Conservation (phyloP, 495 filamentous ascomycete genomes). For the Aspergillus haitiensis region DNA sequence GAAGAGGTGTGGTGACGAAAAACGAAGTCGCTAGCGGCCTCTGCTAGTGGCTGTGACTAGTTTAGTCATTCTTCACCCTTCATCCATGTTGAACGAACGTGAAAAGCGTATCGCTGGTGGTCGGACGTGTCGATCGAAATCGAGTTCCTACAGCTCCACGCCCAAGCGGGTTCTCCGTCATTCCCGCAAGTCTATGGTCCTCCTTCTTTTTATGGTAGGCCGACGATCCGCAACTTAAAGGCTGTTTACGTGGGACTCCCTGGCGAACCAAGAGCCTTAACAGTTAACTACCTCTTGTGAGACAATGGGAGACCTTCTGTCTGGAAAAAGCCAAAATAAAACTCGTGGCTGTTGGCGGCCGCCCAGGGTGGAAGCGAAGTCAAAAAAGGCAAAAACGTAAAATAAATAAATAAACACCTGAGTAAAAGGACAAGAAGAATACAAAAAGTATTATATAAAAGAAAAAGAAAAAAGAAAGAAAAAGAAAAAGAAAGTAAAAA, state of each 20-base stretch:
- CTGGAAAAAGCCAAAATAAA: slow-evolving; percentile 7
- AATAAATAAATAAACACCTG: too few relatives aligned
- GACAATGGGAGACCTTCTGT: background rate
- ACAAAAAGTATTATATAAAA: too few relatives aligned
- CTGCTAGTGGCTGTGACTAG: slow-evolving; percentile 21
- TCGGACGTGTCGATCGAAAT: slow-evolving; percentile 16
- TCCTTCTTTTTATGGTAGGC: slow-evolving; percentile 2
- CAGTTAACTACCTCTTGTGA: background rate
- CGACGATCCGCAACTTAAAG: background rate
- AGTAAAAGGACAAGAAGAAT: too few relatives aligned
- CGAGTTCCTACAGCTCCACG: slow-evolving; percentile 12
- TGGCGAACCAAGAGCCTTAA: too few relatives aligned
- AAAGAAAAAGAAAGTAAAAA: slow-evolving; percentile 7
- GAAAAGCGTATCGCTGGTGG: slow-evolving; percentile 10
- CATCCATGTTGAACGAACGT: background rate
- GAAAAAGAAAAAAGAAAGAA: too few relatives aligned
- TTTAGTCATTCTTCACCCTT: slow-evolving; percentile 18
- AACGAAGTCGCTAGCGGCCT: slow-evolving; percentile 17
- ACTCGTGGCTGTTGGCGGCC: slow-evolving; percentile 23
- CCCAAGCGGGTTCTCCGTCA: slow-evolving; percentile 15
- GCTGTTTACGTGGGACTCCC: background rate
- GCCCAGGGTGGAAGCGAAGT: too few relatives aligned
- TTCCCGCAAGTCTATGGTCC: slow-evolving; percentile 12
- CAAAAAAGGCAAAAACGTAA: too few relatives aligned
- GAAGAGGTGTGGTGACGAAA: background rate